Evolutionary conservation across 352 stramenopile species (phyloP).

Genomic region (Phytophthora sojae): DNA sequence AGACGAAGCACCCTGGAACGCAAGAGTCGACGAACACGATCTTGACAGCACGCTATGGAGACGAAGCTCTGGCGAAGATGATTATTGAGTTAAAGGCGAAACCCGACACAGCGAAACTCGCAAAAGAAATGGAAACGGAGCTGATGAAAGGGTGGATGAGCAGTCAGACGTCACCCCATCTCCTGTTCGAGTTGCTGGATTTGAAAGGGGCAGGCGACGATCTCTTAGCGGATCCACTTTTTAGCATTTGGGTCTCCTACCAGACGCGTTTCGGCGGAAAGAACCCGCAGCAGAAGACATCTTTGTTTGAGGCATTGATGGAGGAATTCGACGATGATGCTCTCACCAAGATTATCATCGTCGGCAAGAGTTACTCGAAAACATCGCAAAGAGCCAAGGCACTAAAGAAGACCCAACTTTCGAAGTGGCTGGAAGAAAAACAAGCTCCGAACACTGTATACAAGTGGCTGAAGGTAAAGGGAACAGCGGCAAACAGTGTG

Average conservation of each 20-base stretch:
- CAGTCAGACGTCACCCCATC: background rate
- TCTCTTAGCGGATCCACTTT: background rate
- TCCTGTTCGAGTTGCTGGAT: no score
- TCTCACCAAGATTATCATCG: background rate
- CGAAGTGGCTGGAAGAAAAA: background rate
- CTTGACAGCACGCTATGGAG: background rate
- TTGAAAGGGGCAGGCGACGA: background rate
- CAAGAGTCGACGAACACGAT: background rate
- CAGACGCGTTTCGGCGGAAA: background rate
- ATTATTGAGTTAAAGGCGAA: background rate
- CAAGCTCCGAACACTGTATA: background rate
- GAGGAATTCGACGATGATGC: background rate
- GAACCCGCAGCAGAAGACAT: background rate
- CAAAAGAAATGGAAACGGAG: background rate
- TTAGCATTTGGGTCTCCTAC: background rate
- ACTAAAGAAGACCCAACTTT: background rate
- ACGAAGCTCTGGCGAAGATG: slow-evolving; percentile 5
- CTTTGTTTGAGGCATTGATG: background rate
- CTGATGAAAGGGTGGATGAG: background rate
- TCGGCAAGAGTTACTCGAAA: no score
- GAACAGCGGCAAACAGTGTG: background rate
- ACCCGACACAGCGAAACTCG: background rate
- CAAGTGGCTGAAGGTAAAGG: background rate
- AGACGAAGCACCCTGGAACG: background rate
- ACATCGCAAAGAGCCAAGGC: background rate